phyloP scores from a whole-genome alignment of 2,329 filamentous ascomycete genomes.

The Graphilbum sp. region DNA sequence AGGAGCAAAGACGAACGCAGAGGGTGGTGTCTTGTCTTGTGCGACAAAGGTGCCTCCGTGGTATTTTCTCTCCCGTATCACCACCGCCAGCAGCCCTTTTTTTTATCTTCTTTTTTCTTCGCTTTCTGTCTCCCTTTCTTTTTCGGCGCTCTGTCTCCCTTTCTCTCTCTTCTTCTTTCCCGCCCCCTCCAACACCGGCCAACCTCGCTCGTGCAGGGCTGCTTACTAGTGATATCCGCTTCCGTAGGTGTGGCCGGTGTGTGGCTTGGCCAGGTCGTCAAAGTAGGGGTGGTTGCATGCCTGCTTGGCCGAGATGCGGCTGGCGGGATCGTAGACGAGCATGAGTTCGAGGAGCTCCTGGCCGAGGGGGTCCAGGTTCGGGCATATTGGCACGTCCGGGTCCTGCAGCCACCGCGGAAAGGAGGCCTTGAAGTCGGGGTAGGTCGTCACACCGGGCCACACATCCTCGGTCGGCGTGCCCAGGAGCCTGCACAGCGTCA shows the following conservation, averaged over 20 bases:
- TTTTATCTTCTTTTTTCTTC: no score
- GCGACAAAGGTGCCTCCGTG: no score
- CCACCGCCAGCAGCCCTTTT: no score
- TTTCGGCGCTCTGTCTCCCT: no score
- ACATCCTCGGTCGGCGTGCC: slow-evolving; percentile 64
- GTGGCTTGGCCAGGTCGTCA: slow-evolving; percentile 18
- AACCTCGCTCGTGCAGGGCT: neutral
- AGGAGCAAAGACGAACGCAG: no score
- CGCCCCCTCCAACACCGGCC: no score
- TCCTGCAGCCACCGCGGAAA: slow-evolving; percentile 78
- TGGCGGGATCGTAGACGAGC: slow-evolving; percentile 70
- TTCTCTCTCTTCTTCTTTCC: no score
- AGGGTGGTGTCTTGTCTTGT: no score
- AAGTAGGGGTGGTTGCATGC: slow-evolving; percentile 77
- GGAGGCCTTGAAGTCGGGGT: slow-evolving; percentile 76
- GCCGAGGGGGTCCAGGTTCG: slow-evolving; percentile 52
- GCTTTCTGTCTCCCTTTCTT: no score
- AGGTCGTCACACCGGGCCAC: slow-evolving; percentile 77
- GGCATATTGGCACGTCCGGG: slow-evolving; percentile 44
- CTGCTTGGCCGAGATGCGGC: slow-evolving; percentile 73
- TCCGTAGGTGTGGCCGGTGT: slow-evolving; percentile 9
- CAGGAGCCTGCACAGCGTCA: slow-evolving; percentile 34
- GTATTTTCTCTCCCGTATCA: no score
- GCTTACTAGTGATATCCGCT: slow-evolving; percentile 16
- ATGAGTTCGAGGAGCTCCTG: slow-evolving; percentile 50